Percentiles rank a stretch among this genome's conserved stretches.
Conservation (phyloP, 345 rosid genomes). For the Populus simonii region DNA sequence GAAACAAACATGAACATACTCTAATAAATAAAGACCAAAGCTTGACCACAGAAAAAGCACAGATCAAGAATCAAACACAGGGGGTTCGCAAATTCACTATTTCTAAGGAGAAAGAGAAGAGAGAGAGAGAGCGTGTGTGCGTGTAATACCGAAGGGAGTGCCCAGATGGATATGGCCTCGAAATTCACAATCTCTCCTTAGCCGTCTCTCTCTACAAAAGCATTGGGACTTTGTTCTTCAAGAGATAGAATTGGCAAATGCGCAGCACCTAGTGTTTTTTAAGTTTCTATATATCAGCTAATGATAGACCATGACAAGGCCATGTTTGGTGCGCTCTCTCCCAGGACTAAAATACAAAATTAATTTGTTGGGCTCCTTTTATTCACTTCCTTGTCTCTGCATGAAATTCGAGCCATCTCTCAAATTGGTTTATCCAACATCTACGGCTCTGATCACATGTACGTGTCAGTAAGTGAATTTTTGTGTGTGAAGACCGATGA, state of each 20-base stretch:
- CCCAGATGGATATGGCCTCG: conserved; percentile 39
- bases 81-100: not conserved
- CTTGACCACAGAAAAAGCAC: not conserved
- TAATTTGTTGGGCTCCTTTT: not conserved
- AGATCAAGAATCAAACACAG: not conserved
- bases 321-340: conserved; percentile 64
- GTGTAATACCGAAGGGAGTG: conserved; percentile 34
- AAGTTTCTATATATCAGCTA: not conserved
- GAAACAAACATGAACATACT: not conserved
- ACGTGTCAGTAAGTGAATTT: not conserved
- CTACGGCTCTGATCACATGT: not conserved
- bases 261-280: not conserved
- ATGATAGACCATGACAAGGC: conserved; percentile 47
- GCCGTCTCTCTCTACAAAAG: not conserved
- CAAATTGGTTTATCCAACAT: not conserved
- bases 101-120: not conserved
- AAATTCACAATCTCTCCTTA: conserved; percentile 21
- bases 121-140: not conserved
- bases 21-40: not conserved
- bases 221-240: not conserved
- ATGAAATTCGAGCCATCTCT: not conserved
- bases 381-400: not conserved
- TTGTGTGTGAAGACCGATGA: too few relatives aligned
- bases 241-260: not conserved
- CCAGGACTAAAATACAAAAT: conserved; percentile 34